Conservation (phyloP, 768 basidiomycete species). For the Pleurotus salmoneostramineus region DNA sequence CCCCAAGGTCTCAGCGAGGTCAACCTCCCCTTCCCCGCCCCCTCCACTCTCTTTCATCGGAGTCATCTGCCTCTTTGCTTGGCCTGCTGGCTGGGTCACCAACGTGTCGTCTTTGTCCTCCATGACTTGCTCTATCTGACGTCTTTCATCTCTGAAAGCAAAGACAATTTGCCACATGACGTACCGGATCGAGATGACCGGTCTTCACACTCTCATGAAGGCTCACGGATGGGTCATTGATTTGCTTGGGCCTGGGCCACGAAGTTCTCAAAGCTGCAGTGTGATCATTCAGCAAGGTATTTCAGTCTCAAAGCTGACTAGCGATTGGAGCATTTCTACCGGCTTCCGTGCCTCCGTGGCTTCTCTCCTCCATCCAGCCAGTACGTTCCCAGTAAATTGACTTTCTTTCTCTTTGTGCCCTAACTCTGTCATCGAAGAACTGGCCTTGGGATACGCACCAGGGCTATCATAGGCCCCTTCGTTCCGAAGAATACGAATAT, state of each 20-base stretch:
- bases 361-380: not conserved
- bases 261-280: not conserved
- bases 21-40: not conserved
- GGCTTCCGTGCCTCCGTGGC: not conserved
- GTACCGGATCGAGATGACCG: slow-evolving; percentile 8
- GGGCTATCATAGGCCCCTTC: not conserved
- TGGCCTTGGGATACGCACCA: no score
- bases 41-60: not conserved
- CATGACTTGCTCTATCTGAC: not conserved
- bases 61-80: not conserved
- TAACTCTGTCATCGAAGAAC: not conserved
- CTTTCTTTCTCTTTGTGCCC: not conserved
- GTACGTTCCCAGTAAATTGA: not conserved
- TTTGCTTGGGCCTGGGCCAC: not conserved
- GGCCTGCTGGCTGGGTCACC: no score
- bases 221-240: not conserved
- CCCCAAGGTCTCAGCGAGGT: not conserved
- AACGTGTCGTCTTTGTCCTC: no score
- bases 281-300: no score
- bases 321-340: not conserved
- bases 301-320: no score
- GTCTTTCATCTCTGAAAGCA: not conserved
- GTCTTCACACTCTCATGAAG: slow-evolving; percentile 1
- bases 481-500: not conserved
- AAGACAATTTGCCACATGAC: not conserved